These are phyloP conservation scores for Coix lacrymajobi DNA, from an alignment of 176 grass and related monocot genomes.

Conservation along the genomic window DNA sequence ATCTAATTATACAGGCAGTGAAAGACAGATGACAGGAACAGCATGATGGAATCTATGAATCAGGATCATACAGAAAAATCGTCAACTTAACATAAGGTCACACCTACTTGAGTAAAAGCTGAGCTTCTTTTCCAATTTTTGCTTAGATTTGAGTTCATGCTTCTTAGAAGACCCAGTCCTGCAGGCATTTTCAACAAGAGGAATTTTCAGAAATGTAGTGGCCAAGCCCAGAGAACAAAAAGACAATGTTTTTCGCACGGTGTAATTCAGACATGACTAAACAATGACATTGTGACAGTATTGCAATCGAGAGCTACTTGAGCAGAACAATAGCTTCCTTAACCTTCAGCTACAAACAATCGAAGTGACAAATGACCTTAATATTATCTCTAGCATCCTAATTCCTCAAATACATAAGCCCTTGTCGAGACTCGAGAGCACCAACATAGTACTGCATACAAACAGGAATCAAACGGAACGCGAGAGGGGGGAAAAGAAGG, in stretches of 20 bases:
- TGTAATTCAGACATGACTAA: neutral
- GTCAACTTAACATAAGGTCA: neutral
- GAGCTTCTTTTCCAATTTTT: slow-evolving; percentile 45
- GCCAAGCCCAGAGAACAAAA: neutral
- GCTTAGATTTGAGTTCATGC: slow-evolving; percentile 44
- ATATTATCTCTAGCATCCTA: neutral
- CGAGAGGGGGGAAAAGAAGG: neutral
- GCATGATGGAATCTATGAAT: neutral
- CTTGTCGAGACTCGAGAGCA: too few relatives aligned
- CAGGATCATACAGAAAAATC: neutral
- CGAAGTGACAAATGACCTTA: neutral
- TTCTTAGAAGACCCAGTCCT: slow-evolving; percentile 40
- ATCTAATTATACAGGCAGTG: neutral
- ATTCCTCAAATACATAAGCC: too few relatives aligned
- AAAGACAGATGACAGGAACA: neutral
- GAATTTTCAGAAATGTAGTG: neutral
- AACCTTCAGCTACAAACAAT: neutral
- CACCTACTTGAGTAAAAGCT: slow-evolving; percentile 38
- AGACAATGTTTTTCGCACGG: neutral
- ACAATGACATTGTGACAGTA: neutral
- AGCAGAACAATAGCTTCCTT: neutral
- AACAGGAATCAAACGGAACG: neutral
- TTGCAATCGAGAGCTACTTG: neutral
- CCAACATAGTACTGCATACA: neutral
- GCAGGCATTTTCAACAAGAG: slow-evolving; percentile 16